Evolutionary conservation across 1,284 basidiomycete species (phyloP).

Genomic region (Pseudozyma thailandica): DNA sequence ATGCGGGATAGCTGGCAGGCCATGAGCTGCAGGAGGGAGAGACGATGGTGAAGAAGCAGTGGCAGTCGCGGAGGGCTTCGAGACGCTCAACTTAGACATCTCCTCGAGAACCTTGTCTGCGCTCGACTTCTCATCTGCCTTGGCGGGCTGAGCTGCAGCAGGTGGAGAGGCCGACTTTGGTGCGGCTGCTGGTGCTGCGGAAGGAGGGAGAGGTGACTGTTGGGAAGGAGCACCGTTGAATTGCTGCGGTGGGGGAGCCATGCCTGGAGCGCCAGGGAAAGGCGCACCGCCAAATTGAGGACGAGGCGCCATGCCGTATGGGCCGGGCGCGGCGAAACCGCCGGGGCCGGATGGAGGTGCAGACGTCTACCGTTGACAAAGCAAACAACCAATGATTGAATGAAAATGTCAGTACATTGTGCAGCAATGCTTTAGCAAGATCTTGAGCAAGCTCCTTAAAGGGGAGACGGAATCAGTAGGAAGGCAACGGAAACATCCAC

Average conservation of each 20-base stretch:
- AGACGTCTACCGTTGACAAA: slow-evolving; percentile 18
- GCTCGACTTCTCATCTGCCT: slow-evolving; percentile 30
- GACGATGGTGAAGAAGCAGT: slow-evolving; percentile 30
- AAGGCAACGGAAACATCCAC: slow-evolving; percentile 81
- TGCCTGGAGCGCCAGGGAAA: slow-evolving; percentile 23
- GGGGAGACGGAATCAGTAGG: slow-evolving; percentile 72
- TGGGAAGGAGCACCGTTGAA: slow-evolving; percentile 29
- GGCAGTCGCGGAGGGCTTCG: slow-evolving; percentile 14
- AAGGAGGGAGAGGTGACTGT: slow-evolving; percentile 9
- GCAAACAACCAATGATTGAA: background rate
- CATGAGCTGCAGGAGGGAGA: slow-evolving; percentile 27
- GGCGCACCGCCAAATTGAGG: slow-evolving; percentile 21
- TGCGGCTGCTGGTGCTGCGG: slow-evolving; percentile 23
- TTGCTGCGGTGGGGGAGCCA: slow-evolving; percentile 47
- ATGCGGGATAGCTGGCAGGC: slow-evolving; percentile 53
- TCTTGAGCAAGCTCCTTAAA: slow-evolving; percentile 3
- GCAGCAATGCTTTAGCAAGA: background rate
- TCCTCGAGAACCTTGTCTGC: slow-evolving; percentile 55
- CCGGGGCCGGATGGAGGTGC: slow-evolving; percentile 21
- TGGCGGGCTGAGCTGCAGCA: slow-evolving; percentile 7
- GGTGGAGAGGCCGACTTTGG: slow-evolving; percentile 24
- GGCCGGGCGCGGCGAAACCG: slow-evolving; percentile 24
- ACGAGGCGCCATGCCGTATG: slow-evolving; percentile 39
- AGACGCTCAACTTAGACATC: slow-evolving; percentile 55
- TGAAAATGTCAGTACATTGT: slow-evolving; percentile 5